Conservation (phyloP, 1,284 basidiomycete species). For the Leccinum griseonigrum region DNA sequence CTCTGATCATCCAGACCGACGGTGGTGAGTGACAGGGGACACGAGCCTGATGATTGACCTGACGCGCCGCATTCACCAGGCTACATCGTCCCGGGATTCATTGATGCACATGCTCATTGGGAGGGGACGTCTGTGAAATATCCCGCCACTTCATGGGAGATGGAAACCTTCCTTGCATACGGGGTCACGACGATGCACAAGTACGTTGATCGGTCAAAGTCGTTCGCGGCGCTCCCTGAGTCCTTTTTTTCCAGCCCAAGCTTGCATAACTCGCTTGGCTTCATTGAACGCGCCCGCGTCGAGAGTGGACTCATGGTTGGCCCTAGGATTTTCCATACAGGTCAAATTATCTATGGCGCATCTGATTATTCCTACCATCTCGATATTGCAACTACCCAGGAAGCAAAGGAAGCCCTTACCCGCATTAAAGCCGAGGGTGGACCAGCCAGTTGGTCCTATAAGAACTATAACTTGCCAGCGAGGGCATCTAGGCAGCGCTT, state of each 20-base stretch:
- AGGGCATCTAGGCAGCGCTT: slow-evolving; percentile 69
- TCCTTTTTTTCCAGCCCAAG: slow-evolving; percentile 49
- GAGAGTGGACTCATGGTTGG: slow-evolving; percentile 67
- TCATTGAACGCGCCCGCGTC: slow-evolving; percentile 60
- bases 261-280: slow-evolving; percentile 56
- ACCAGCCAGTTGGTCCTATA: slow-evolving; percentile 66
- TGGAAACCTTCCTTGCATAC: slow-evolving; percentile 71
- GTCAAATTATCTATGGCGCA: slow-evolving; percentile 64
- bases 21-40: slow-evolving; percentile 48
- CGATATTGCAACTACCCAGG: slow-evolving; percentile 56
- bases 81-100: slow-evolving; percentile 65
- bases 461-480: slow-evolving; percentile 70
- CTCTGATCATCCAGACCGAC: slow-evolving; percentile 53
- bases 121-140: slow-evolving; percentile 46
- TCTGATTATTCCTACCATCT: slow-evolving; percentile 52
- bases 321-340: slow-evolving; percentile 68
- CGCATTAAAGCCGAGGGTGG: slow-evolving; percentile 70
- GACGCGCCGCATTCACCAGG: slow-evolving; percentile 37
- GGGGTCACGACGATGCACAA: slow-evolving; percentile 78
- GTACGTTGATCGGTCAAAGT: slow-evolving; percentile 36
- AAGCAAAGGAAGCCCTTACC: slow-evolving; percentile 61
- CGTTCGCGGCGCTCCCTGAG: not conserved
- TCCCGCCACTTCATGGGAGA: slow-evolving; percentile 69
- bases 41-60: not conserved
- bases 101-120: slow-evolving; percentile 78